Evolutionary conservation across 371 early-diverging fungal species (phyloP), one percentile per base, ranked within the genome.

Genomic region (Globomyces sp.): DNA sequence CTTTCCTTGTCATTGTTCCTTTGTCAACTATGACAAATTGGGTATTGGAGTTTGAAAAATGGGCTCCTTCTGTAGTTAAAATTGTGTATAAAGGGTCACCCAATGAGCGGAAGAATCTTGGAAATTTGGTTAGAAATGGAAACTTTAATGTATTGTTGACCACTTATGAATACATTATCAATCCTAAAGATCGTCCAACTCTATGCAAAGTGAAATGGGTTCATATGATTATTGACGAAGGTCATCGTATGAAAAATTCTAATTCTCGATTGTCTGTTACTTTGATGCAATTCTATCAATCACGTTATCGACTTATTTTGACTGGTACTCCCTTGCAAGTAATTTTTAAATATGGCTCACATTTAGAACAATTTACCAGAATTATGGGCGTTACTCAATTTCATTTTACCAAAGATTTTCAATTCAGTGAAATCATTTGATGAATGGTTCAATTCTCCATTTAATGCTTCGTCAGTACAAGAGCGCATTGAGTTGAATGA

Each of bases 291-390:
- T 87, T 85, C 74, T 94, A 99, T 74, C 80, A 82, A 39, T 87
- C 91, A 4, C 85, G 94, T 46, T 97, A 97, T 75, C 90, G 99
- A 40, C 83, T 99, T 39, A 93, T 99, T 72, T 80, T 99, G 65
- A 99, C 99, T 0, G 99, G 99, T 61, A 99, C 99, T 0, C 99
- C 99, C 0, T 79, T 99, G 49, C 99, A 99, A 81, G 87, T 87
- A 74, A 43, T 58, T 47, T 49, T 67, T 8, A 13, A 39, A 43
- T 59, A 34, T 24, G 24, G 24, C 24, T 24, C 24, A 24, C 24
- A 34, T 58, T 8, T 67, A 90, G 86, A 99, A 99, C 85, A 99
- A 99, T 75, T 81, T 99, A 11, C 94, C 93, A 4, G 99, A 99
- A 76, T 77, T 99, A 64, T 99, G 99, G 99, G 89, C 98, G 0